Evolutionary conservation across 2,329 filamentous ascomycete species (phyloP).

Genomic region (Pseudogymnoascus sp.): DNA sequence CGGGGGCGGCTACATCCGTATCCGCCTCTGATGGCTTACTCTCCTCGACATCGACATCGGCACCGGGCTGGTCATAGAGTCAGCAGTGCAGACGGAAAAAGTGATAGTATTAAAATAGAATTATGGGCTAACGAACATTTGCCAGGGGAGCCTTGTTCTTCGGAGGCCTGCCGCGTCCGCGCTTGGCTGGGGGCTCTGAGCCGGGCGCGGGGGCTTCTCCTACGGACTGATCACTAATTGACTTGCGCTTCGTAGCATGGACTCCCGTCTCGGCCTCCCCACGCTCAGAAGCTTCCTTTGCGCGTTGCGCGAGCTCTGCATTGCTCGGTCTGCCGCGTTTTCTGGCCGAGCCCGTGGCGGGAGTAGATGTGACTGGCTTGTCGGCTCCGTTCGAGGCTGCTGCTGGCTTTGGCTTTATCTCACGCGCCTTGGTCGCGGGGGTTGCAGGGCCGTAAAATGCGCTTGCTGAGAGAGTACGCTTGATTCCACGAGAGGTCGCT

Average conservation of each 20-base stretch:
- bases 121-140: slow-evolving; percentile 8
- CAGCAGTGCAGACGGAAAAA: not conserved
- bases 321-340: slow-evolving; percentile 14
- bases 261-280: not conserved
- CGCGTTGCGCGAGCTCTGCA: slow-evolving; percentile 10
- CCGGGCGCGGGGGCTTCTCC: not conserved
- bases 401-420: not conserved
- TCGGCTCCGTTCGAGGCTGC: slow-evolving; percentile 5
- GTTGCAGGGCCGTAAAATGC: not conserved
- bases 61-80: not conserved
- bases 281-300: slow-evolving; percentile 6
- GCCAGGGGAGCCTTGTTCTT: not conserved
- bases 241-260: not conserved
- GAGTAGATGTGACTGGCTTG: not conserved
- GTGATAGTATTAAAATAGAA: not conserved
- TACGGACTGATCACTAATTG: not conserved
- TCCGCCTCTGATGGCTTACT: not conserved
- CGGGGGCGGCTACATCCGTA: not conserved
- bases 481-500: not conserved
- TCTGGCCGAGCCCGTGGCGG: not conserved
- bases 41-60: not conserved
- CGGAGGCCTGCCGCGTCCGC: slow-evolving; percentile 5
- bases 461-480: not conserved
- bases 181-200: slow-evolving; percentile 1
- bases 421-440: not conserved